Evolutionary conservation across 108 stramenopile species (phyloP).

Genomic region (Nitzschia inconspicua): DNA sequence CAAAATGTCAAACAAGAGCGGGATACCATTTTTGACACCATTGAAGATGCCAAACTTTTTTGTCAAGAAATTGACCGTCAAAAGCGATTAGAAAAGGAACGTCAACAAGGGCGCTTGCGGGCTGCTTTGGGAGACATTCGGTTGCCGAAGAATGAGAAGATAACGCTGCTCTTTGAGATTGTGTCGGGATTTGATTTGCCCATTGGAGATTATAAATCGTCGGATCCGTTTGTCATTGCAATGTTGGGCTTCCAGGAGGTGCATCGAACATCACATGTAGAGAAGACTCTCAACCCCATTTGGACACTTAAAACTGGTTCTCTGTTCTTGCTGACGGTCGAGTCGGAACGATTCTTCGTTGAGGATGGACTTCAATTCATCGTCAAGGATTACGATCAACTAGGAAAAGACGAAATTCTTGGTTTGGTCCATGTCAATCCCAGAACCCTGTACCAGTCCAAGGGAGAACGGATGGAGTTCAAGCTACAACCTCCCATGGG

Average conservation of each 20-base stretch:
- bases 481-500: constrained; percentile 15
- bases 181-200: constrained; percentile 66
- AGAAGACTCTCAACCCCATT: constrained; percentile 58
- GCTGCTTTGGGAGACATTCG: constrained; percentile 35
- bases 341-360: constrained; percentile 54
- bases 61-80: constrained; percentile 32
- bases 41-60: constrained; percentile 42
- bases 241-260: constrained; percentile 44
- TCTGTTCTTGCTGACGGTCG: constrained; percentile 54
- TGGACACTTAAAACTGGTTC: constrained; percentile 69
- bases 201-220: constrained; percentile 42
- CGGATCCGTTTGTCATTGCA: constrained; percentile 63
- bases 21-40: constrained; percentile 63
- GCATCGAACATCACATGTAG: constrained; percentile 55
- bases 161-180: constrained; percentile 63
- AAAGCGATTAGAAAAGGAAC: constrained; percentile 33
- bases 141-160: constrained; percentile 35
- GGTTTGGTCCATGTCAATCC: constrained; percentile 46
- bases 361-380: constrained; percentile 62
- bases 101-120: constrained; percentile 33
- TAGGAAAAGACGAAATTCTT: constrained; percentile 50
- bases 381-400: constrained; percentile 66
- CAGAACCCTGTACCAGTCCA: constrained; percentile 40
- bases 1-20: constrained; percentile 33
- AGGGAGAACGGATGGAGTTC: constrained; percentile 63